Evolutionary conservation across 1,284 basidiomycete species (phyloP).

Genomic region (Pyrrhoderma lamaoense): DNA sequence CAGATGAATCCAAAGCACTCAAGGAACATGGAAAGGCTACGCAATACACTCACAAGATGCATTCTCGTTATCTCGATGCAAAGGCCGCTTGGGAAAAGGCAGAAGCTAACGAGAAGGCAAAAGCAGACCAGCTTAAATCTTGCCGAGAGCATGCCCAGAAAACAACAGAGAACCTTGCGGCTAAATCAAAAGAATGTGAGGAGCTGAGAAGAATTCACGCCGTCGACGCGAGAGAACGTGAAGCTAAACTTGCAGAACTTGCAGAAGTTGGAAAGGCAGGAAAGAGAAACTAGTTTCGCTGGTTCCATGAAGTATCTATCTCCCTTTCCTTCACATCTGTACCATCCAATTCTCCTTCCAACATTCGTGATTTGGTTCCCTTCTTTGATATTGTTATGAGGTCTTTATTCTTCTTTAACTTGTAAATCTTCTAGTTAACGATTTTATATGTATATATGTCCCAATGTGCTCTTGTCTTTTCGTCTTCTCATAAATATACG

Average conservation of each 20-base stretch:
- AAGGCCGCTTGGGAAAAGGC: slow-evolving; percentile 20
- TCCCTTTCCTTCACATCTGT: too few species aligned
- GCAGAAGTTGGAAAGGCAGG: neutral
- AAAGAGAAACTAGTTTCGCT: neutral
- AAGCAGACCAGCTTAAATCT: slow-evolving; percentile 19
- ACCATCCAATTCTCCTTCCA: too few species aligned
- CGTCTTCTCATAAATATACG: too few species aligned
- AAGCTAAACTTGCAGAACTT: slow-evolving; percentile 25
- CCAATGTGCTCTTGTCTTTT: too few species aligned
- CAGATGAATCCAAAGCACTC: slow-evolving; percentile 32
- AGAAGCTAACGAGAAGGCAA: slow-evolving; percentile 19
- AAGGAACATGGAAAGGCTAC: slow-evolving; percentile 31
- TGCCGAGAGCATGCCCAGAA: slow-evolving; percentile 21
- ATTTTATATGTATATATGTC: too few species aligned
- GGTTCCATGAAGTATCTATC: too few species aligned
- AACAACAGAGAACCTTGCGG: slow-evolving; percentile 23
- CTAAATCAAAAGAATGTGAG: slow-evolving; percentile 34
- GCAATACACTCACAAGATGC: slow-evolving; percentile 31
- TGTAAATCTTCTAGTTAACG: too few species aligned
- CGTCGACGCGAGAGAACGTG: slow-evolving; percentile 36
- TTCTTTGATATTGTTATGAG: too few species aligned
- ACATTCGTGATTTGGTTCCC: too few species aligned
- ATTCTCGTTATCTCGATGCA: slow-evolving; percentile 23
- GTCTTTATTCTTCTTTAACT: too few species aligned
- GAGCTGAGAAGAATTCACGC: slow-evolving; percentile 34